Conservation (phyloP, 345 rosid species). For the Cardamine chenopodiifolia region DNA sequence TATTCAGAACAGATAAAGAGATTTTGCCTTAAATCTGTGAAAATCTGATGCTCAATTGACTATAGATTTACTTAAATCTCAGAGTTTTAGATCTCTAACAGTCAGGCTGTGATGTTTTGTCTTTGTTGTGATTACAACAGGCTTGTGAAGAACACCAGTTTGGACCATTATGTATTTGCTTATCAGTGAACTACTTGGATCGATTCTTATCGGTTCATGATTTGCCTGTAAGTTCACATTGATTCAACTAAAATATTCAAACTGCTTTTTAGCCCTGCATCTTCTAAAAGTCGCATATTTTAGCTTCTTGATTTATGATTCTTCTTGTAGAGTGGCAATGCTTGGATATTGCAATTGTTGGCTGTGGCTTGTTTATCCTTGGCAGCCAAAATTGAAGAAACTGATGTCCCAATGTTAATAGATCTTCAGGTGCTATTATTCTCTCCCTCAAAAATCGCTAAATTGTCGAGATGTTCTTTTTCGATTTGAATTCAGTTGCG, state of each 20-base stretch:
- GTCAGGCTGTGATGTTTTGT: neutral
- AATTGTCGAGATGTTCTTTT: neutral
- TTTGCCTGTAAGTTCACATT: slow-evolving; percentile 59
- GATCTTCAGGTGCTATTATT: slow-evolving; percentile 64
- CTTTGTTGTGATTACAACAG: slow-evolving; percentile 42
- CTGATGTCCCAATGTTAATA: slow-evolving; percentile 53
- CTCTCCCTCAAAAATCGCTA: neutral
- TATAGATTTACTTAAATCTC: neutral
- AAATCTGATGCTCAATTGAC: slow-evolving; percentile 15
- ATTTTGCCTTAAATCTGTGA: slow-evolving; percentile 19
- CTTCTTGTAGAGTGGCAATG: slow-evolving; percentile 52
- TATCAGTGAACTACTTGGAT: slow-evolving; percentile 73
- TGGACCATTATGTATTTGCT: slow-evolving; percentile 58
- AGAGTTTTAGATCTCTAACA: slow-evolving; percentile 25
- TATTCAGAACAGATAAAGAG: slow-evolving; percentile 4
- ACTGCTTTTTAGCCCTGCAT: neutral
- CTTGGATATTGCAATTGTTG: slow-evolving; percentile 64
- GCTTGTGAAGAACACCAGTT: slow-evolving; percentile 60
- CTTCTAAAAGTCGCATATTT: neutral
- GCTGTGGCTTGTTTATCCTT: slow-evolving; percentile 77
- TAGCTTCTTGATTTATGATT: slow-evolving; percentile 8
- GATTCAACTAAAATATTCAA: neutral
- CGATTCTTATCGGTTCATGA: slow-evolving; percentile 69
- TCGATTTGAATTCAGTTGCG: neutral
- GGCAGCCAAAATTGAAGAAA: slow-evolving; percentile 80